Base-by-base conservation (phyloP, 1,284 basidiomycete genomes). In the Blastosporella zonata region DNA sequence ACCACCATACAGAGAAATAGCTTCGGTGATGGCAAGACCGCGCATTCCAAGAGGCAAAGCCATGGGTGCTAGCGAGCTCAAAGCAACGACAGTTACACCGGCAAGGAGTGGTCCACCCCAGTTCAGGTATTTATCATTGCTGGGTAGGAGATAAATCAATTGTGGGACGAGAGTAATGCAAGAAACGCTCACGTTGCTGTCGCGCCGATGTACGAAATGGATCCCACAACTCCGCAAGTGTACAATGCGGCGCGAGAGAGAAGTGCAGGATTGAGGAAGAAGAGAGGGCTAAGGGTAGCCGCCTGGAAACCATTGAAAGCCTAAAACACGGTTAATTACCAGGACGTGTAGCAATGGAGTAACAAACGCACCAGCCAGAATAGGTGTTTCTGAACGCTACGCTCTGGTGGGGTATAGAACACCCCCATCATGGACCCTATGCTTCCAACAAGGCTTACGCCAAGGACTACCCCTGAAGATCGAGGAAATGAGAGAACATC, bases 201-300 rank as follows among this genome's bases (percentile, higher is more conserved):
- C 7, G 92, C 91, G 25, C 93, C 93, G 22, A 96, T 80, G 62
- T 93, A 96, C 29, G 86, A 87, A 23, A 95, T 77, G 6, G 84
- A 80, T 5, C 91, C 93, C 15, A 94, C 84, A 2, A 93, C 79
- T 38, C 92, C 93, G 37, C 84, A 79, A 0, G 93, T 95, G 68
- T 96, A 96, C 4, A 96, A 72, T 9, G 90, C 93, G 7, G 93
- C 93, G 34, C 93, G 82, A n/a, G 87, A 85, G 38, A 96, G 78
- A 52, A 96, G 78, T 10, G 90, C 90, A 1, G 93, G 93, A 60
- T 77, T 85, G 46, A 93, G 68, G 78, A 95, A 94, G 71, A 92
- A 90, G 18, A 96, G 67, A 20, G 90, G 90, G 52, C 81, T 90
- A 50, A 90, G 75, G 2, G 87, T 90, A 3, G 87, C 88, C 12